Base-by-base conservation (phyloP, 768 basidiomycete genomes). In the Leucosporidium yakuticum region DNA sequence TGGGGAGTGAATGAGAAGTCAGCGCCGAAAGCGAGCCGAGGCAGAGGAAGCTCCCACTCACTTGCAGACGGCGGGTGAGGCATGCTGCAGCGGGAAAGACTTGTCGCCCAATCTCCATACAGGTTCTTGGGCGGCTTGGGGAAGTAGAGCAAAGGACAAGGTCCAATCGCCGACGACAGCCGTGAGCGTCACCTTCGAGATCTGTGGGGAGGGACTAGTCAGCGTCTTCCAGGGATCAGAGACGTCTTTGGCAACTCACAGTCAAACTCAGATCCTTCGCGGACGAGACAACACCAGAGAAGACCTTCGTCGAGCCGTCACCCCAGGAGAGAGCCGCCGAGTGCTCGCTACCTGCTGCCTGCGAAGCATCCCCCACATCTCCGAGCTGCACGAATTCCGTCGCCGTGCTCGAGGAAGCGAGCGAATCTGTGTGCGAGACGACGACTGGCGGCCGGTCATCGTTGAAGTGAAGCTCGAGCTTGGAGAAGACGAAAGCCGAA, bases 391-490 rank as follows among this genome's bases (percentile, higher is more conserved):
- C 79, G 48, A 81, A 70, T 27, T 79, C 80, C 8, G 14, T 67
- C 65, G 1, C n/a, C 50, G 2, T n/a, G 59, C 29, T 65, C 20
- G 11, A n/a, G 9, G 50, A 17, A 0, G 29, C 44, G 1, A 74
- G 68, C 14, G 74, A 60, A 20, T 69, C 67, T 0, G 2, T 65
- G 72, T 88, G 85, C 4, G 78, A 79, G 5, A 93, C 77, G 19
- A 83, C 70, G 34, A 89, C 62, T 0, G 88, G 85, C 2, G 79
- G 69, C 73, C 80, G 69, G 25, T 79, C 80, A 58, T 81, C 80
- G 8, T 84, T 83, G 74, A 92, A 87, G 51, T 84, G 78, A 9
- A 96, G 80, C 2, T 80, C 77, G 19, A 93, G 74, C 2, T 83
- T 82, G 0, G 83, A 76, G 73, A 96, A 85, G 0, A 87, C 83